Evolutionary conservation across 768 basidiomycete species (phyloP), one percentile per base, ranked within the genome.

Genomic region (Boletus rubescentipes): DNA sequence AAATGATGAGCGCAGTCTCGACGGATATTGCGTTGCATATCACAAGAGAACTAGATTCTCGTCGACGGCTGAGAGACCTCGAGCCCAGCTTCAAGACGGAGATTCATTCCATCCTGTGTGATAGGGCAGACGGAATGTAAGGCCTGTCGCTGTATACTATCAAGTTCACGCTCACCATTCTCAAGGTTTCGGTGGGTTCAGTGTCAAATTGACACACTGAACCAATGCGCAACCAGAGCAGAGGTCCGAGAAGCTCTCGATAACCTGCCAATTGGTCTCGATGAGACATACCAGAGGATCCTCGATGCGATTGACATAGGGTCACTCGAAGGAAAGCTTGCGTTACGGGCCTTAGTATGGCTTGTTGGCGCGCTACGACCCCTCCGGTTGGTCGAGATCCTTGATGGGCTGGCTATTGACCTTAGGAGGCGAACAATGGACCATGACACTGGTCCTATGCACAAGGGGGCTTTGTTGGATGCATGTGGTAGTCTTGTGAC

Each of bases 131-230:
- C 26, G 26, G 26, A 26, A 26, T 26, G 26, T 26, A 6, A 26
- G 26, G 6, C 26, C 26, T 26, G 26, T 26, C 26, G 6, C 26
- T 26, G 26, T 26, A 26, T 46, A 2, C 14, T 10, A 10, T 10
- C 21, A n/a, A 35, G 9, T 9, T n/a, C 5, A 23, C 18, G 4
- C 9, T 46, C 16, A 3, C 23, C 29, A 26, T 10, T 14, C 15
- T 8, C 32, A 48, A 48, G 47, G 47, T 48, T 48, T 29, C 47
- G 47, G 5, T 48, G 47, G 47, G 12, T 46, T 6, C 46, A 46
- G 11, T 46, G 46, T 23, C 23, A 20, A 9, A 36, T 46, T 1
- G 46, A 48, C 16, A 48, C 47, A 3, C 29, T 48, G 7, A 21
- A 39, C 21, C 36, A 11, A 48, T 48, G 36, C 15, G 37, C 26